These are phyloP conservation scores for Saccharomycopsis synnaedendra DNA, from an alignment of 805 yeast genomes.

Conservation along the genomic window DNA sequence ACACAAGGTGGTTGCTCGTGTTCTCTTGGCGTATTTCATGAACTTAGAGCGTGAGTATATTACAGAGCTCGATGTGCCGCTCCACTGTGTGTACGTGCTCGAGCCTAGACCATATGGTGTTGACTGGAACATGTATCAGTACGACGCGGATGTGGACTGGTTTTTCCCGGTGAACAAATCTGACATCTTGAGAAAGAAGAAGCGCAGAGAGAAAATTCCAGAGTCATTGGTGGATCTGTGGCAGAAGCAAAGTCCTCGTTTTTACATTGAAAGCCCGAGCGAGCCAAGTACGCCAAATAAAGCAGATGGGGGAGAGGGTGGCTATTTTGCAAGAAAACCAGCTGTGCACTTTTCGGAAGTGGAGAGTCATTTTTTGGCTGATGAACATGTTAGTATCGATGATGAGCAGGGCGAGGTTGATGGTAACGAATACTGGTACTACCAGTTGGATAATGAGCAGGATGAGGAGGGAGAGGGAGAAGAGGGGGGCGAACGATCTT, in stretches of 20 bases:
- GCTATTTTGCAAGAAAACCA: not conserved
- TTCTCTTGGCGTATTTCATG: slow-evolving; percentile 78
- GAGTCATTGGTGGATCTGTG: slow-evolving; percentile 1
- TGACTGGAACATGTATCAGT: slow-evolving; percentile 83
- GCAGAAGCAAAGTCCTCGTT: not conserved
- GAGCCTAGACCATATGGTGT: slow-evolving; percentile 96
- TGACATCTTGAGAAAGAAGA: slow-evolving; percentile 32
- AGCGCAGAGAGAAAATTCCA: slow-evolving; percentile 10
- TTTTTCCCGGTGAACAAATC: slow-evolving; percentile 51
- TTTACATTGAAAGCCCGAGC: slow-evolving; percentile 12
- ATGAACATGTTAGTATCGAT: slow-evolving; percentile 1
- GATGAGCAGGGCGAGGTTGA: slow-evolving; percentile 1
- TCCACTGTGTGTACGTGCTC: slow-evolving; percentile 80
- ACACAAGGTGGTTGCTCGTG: slow-evolving; percentile 86
- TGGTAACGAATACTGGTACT: slow-evolving; percentile 13
- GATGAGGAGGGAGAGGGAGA: slow-evolving; percentile 6
- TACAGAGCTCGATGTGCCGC: slow-evolving; percentile 85
- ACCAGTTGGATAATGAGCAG: slow-evolving; percentile 10
- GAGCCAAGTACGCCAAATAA: slow-evolving; percentile 7
- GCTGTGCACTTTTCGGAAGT: not conserved
- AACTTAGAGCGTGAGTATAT: slow-evolving; percentile 71
- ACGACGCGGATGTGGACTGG: slow-evolving; percentile 69
- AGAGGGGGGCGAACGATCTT: not conserved
- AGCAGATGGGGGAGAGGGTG: not conserved
- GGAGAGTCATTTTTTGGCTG: not conserved